Evolutionary conservation across 2,329 filamentous ascomycete genomes (phyloP), one percentile per base, ranked within the genome.

Genomic region (Capronia epimyces): DNA sequence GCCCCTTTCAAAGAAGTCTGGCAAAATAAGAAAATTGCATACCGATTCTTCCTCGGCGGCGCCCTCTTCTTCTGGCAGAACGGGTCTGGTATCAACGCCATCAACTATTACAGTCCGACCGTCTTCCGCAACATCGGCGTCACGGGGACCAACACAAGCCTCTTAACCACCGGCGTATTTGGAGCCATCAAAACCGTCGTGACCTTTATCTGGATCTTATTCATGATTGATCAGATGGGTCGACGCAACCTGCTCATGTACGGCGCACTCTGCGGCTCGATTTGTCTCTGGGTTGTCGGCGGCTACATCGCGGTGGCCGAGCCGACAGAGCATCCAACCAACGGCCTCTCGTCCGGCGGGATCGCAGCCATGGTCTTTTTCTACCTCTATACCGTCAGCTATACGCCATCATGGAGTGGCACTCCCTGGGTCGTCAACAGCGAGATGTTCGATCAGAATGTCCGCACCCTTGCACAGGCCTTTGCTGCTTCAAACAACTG

Each of bases 11-110:
- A 71, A 53, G 71, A 73, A 6, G 73, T 79, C 20, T 72, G 76
- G 50, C 75, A 73, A 59, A 69, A 79, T 58, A 73, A 70, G 50
- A 77, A 77, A 62, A 77, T 86, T 21, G 80, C 80, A 59, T 87
- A 81, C 73, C 80, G 86, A 34, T 82, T 91, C 68, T 79, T 87
- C 65, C 75, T 90, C 9, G 86, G 86, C 41, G 78, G 79, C 49
- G 78, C 86, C 62, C 75, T 91, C 16, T 90, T 90, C 73, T 71
- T 90, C 46, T 89, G 82, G 76, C 87, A 91, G 67, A 91, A 91
- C 60, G 83, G 83, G 43, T 76, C 72, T 2, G 86, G 86, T 2
- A 89, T 89, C 71, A 62, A 62, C 60, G 84, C 85, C 16, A 83
- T 87, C 71, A 89, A 88, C 71, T 89, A 88, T 69, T 87, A 84